Evolutionary conservation across 2,329 filamentous ascomycete species (phyloP), one percentile per base, ranked within the genome.

Genomic region (Cladophialophora carrionii): DNA sequence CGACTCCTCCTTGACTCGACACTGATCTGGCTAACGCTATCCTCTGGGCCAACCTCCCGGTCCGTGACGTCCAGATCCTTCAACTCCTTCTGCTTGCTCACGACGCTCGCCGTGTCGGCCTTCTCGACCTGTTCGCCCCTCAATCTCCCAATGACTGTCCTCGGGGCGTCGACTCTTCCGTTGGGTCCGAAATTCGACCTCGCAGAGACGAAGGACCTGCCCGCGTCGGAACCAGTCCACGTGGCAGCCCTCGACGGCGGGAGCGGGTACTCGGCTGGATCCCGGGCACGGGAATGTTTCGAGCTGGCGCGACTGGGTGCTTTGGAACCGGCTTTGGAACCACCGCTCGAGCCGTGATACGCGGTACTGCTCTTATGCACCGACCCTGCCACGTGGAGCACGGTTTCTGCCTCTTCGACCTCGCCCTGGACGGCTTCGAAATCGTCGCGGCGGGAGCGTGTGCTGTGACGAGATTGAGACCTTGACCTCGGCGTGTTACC

Each of bases 1-100:
- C 57, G 51, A 55, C 64, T 69, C 20, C 57, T 52, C 7, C 57
- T 26, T 46, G 56, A 62, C 24, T 64, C 61, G 12, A 69, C 67
- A 34, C 64, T 66, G 26, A 72, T 61, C 68, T 72, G 71, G 67
- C 70, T 71, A 1, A 72, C 68, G 62, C 68, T 70, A 55, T 72
- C 71, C 52, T 68, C 67, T 9, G 71, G 71, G 51, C 66, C 61
- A 24, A 72, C 67, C 62, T 72, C 71, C 41, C 57, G 46, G 41
- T 64, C 62, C 59, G 64, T 61, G 12, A 71, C 58, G 60, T 70
- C 65, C 20, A 71, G 26, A 26, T 57, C 57, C 43, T 49, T 61
- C 22, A 68, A 26, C 29, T 71, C 71, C 58, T 70, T 68, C 48
- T 70, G 57, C 52, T 71, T 72, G 22, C 68, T 67, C 6, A 70